Percentiles rank a stretch among this genome's conserved stretches.
phyloP scores from a whole-genome alignment of 2,329 filamentous ascomycete species.

The Alternaria sp. region DNA sequence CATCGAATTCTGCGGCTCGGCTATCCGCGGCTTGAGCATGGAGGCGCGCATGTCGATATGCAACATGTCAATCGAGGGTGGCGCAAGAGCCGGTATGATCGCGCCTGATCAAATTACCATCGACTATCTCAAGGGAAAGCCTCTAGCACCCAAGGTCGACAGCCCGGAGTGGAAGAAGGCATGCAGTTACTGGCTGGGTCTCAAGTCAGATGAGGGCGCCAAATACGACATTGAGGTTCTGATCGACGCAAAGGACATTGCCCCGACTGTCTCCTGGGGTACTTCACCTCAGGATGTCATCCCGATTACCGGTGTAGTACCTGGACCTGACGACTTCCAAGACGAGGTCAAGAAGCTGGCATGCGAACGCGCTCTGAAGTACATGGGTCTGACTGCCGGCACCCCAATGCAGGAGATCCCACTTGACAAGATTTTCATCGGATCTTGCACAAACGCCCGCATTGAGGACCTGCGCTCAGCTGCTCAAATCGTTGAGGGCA shows the following conservation, averaged over 20 bases:
- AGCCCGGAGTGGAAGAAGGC: constrained; percentile 91
- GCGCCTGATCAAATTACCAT: constrained; percentile 94
- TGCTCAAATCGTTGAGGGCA: constrained; percentile 83
- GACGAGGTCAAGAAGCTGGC: constrained; percentile 80
- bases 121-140: constrained; percentile 90
- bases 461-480: constrained; percentile 94
- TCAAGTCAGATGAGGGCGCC: constrained; percentile 85
- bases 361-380: constrained; percentile 83
- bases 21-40: constrained; percentile 88
- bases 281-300: constrained; percentile 95
- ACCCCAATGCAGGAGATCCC: constrained; percentile 90
- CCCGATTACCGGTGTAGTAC: constrained; percentile 90
- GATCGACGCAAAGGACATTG: constrained; percentile 90
- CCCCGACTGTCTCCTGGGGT: constrained; percentile 94
- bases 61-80: constrained; percentile 98
- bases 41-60: constrained; percentile 99
- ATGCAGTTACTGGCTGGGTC: constrained; percentile 81
- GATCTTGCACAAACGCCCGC: constrained; percentile 95
- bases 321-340: constrained; percentile 84
- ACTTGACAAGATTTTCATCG: constrained; percentile 97
- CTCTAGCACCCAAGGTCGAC: constrained; percentile 83
- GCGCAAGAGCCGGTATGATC: constrained; percentile 94
- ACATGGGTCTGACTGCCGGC: constrained; percentile 90
- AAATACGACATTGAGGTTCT: constrained; percentile 89
- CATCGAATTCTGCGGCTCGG: constrained; percentile 96